Evolutionary conservation across 225 moss, liverwort and hornwort species (phyloP), one percentile per base, ranked within the genome.

Genomic region (Bryum argenteum): DNA sequence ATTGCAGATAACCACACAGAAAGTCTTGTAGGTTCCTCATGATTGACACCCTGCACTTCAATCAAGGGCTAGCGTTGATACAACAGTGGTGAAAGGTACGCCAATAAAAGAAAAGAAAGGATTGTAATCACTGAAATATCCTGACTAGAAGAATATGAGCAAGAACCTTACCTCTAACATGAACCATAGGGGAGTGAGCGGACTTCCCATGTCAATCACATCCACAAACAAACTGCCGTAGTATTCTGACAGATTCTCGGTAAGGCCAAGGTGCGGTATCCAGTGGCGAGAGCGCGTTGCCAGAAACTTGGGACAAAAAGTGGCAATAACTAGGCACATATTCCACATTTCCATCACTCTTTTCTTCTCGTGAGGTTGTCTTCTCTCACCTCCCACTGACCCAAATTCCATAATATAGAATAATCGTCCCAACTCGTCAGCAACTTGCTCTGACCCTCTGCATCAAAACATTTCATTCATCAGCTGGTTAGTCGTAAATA

Each of bases 361-460:
- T 51, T 71, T 44, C 73, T 66, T 72, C 19, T 76, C 67, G 53
- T 58, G 65, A 78, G 72, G 16, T 57, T n/a, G n/a, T 71, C 55
- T 77, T 75, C 77, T 71, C 54, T 65, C 72, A 28, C 77, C 59
- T 60, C 47, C 70, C 42, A 56, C 57, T 54, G 66, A 69, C 60
- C 33, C 71, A 53, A 78, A 75, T 18, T 71, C 56, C 54, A 77
- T 65, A 42, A 68, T 75, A 28, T 89, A 77, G 48, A 89, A 86
- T 38, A 89, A 70, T 20, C 79, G 73, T 71, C 78, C 80, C 40
- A 96, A 77, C 63, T 70, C 90, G 61, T 79, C 81, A 70, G 82
- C 85, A 76, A 85, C 75, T 71, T 79, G 90, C 72, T 93, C 91
- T 71, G 91, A 91, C 28, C 82, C 85, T 83, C 96, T 96, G 88